Conservation (phyloP, 2,329 filamentous ascomycete genomes). For the Lachnellula occidentalis region DNA sequence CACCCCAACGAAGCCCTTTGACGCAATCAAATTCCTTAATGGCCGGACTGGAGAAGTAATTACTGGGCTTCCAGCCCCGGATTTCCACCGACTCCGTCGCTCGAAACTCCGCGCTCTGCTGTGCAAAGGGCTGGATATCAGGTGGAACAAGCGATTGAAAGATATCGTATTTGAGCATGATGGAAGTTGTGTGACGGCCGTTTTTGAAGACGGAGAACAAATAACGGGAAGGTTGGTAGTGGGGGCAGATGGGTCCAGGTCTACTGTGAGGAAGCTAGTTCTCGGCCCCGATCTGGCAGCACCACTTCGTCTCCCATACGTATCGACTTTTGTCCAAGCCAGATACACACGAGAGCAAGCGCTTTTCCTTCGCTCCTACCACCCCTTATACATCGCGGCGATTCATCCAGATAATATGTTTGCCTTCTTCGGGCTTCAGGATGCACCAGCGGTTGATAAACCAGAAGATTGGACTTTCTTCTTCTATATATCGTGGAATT, state of each 20-base stretch:
- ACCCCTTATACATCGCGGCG: conserved; percentile 39
- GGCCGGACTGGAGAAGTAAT: conserved; percentile 30
- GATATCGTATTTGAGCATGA: conserved; percentile 31
- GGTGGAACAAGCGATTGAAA: conserved; percentile 35
- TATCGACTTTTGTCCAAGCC: conserved; percentile 40
- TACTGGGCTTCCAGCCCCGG: conserved; percentile 20
- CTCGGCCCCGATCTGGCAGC: conserved; percentile 28
- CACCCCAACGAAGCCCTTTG: conserved; percentile 23
- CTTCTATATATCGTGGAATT: conserved; percentile 43
- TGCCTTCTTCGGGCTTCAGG: conserved; percentile 41
- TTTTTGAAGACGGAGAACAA: conserved; percentile 31
- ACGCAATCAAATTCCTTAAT: conserved; percentile 31
- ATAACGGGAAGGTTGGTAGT: conserved; percentile 29
- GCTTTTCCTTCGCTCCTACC: conserved; percentile 37
- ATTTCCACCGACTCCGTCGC: conserved; percentile 32
- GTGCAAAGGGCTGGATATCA: conserved; percentile 32
- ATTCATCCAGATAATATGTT: conserved; percentile 41
- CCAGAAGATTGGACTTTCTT: conserved; percentile 41
- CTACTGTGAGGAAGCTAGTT: conserved; percentile 27
- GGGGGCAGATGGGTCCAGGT: conserved; percentile 33
- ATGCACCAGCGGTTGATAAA: conserved; percentile 33
- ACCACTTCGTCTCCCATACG: conserved; percentile 37
- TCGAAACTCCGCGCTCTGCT: conserved; percentile 34
- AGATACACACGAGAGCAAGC: conserved; percentile 39
- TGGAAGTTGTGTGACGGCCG: conserved; percentile 24